A percentile compares a stretch with the other conserved stretches of the same genome.
Evolutionary conservation across 2,329 filamentous ascomycete species (phyloP).

Genomic region (Fusarium sp.): DNA sequence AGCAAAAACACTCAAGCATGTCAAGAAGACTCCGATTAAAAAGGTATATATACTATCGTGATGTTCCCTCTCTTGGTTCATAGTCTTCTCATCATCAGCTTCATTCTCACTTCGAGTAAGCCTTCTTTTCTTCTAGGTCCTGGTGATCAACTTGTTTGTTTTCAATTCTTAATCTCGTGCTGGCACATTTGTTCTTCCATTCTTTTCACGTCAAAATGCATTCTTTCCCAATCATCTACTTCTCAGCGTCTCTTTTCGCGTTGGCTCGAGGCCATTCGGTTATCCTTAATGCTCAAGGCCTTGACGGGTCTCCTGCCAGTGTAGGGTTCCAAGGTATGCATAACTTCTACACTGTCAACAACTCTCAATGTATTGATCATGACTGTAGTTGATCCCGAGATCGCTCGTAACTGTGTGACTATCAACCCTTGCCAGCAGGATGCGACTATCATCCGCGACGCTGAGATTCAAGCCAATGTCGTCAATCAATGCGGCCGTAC

Average conservation of each 20-base stretch:
- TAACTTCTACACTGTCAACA: rapidly evolving
- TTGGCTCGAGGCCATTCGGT: constrained; percentile 59
- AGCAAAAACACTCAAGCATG: not conserved
- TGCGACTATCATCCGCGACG: constrained; percentile 73
- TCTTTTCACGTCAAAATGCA: constrained; percentile 37
- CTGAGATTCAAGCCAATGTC: constrained; percentile 65
- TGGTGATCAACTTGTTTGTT: constrained; percentile 45
- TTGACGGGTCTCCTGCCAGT: constrained; percentile 62
- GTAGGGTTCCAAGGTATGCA: constrained; percentile 65
- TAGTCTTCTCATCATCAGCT: constrained; percentile 33
- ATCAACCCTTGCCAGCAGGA: constrained; percentile 78
- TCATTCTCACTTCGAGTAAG: constrained; percentile 36
- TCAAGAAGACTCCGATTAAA: not conserved
- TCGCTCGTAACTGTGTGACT: constrained; percentile 74
- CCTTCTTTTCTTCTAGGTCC: constrained; percentile 42
- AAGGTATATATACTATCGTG: constrained; percentile 39
- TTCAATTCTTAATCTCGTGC: constrained; percentile 38
- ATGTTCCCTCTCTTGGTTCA: not conserved
- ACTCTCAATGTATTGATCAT: not conserved
- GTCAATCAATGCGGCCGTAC: constrained; percentile 76
- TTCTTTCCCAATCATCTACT: constrained; percentile 33
- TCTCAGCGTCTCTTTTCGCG: constrained; percentile 35
- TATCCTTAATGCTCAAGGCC: constrained; percentile 63
- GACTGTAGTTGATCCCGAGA: constrained; percentile 62
- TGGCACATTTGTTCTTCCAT: constrained; percentile 38